Evolutionary conservation across 2,329 filamentous ascomycete species (phyloP).

Genomic region (Aureobasidium namibiae): DNA sequence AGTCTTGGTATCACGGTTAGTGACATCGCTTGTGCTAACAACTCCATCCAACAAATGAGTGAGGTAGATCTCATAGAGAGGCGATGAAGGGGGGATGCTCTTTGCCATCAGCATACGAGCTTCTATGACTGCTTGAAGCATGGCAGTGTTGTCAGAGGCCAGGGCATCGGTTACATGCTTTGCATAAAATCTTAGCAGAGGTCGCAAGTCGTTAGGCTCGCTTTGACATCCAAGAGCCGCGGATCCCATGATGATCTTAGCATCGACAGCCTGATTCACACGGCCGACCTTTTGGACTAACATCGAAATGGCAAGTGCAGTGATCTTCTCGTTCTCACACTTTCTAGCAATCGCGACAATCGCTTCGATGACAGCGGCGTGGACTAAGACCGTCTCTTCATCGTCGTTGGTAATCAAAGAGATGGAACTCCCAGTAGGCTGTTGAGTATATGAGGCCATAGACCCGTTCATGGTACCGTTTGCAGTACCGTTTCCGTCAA

Average conservation of each 20-base stretch:
- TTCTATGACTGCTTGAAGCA: conserved; percentile 69
- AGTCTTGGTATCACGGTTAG: conserved; percentile 63
- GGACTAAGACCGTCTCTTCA: conserved; percentile 68
- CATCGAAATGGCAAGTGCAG: conserved; percentile 87
- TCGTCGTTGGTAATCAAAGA: conserved; percentile 68
- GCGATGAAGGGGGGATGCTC: conserved; percentile 59
- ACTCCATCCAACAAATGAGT: conserved; percentile 77
- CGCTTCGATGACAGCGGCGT: conserved; percentile 86
- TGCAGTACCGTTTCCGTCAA: conserved; percentile 37
- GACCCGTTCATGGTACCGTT: conserved; percentile 17
- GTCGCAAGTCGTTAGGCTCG: conserved; percentile 73
- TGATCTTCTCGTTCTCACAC: conserved; percentile 84
- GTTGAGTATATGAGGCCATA: conserved; percentile 22
- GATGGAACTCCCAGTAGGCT: conserved; percentile 57
- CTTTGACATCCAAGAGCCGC: conserved; percentile 70
- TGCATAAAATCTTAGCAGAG: conserved; percentile 75
- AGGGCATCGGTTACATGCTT: conserved; percentile 67
- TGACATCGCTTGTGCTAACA: conserved; percentile 81
- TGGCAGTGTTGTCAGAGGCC: conserved; percentile 55
- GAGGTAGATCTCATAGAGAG: conserved; percentile 75
- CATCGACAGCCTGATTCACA: conserved; percentile 70
- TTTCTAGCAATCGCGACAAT: conserved; percentile 82
- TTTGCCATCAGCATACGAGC: conserved; percentile 72
- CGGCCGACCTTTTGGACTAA: conserved; percentile 91
- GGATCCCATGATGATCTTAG: conserved; percentile 75